Evolutionary conservation across 352 stramenopile genomes (phyloP).

Genomic region (Phytophthora fragariae): DNA sequence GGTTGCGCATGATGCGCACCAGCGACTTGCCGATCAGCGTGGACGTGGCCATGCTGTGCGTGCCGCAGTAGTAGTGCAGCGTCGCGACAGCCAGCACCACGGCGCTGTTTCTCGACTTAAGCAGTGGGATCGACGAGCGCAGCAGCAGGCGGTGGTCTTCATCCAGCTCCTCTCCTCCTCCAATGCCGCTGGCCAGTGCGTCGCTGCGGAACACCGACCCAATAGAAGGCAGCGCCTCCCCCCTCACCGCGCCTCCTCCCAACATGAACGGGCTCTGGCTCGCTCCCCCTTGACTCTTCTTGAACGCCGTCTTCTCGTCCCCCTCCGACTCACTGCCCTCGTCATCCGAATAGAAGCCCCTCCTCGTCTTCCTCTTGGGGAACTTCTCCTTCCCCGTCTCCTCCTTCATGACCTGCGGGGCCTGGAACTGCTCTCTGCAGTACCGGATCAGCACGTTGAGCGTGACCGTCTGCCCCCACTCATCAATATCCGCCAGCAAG

Average conservation of each 20-base stretch:
- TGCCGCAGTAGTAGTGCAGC: constrained; percentile 98
- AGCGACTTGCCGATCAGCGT: constrained; percentile 96
- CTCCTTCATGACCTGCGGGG: constrained; percentile 67
- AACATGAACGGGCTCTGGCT: constrained; percentile 60
- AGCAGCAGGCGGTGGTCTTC: constrained; percentile 96
- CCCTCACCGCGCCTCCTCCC: constrained; percentile 34
- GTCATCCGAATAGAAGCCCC: constrained; percentile 98
- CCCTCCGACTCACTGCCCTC: constrained; percentile 88
- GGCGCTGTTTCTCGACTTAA: constrained; percentile 97
- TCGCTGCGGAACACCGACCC: constrained; percentile 84
- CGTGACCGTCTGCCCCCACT: constrained; percentile 98
- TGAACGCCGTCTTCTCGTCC: constrained; percentile 30
- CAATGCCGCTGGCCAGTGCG: constrained; percentile 70
- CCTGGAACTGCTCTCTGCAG: constrained; percentile 95
- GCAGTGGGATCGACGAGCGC: constrained; percentile 94
- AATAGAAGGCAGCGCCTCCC: constrained; percentile 64
- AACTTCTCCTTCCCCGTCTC: constrained; percentile 67
- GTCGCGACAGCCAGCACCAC: constrained; percentile 97
- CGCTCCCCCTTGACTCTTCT: constrained; percentile 20
- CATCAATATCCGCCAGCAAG: constrained; percentile 98
- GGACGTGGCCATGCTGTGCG: constrained; percentile 83
- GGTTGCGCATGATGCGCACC: constrained; percentile 96
- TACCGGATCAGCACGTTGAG: constrained; percentile 97
- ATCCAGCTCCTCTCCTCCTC: constrained; percentile 89
- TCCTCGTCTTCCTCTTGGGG: constrained; percentile 79